Base-by-base conservation (phyloP, 306 rosid genomes). In the Bauhinia variegata region DNA sequence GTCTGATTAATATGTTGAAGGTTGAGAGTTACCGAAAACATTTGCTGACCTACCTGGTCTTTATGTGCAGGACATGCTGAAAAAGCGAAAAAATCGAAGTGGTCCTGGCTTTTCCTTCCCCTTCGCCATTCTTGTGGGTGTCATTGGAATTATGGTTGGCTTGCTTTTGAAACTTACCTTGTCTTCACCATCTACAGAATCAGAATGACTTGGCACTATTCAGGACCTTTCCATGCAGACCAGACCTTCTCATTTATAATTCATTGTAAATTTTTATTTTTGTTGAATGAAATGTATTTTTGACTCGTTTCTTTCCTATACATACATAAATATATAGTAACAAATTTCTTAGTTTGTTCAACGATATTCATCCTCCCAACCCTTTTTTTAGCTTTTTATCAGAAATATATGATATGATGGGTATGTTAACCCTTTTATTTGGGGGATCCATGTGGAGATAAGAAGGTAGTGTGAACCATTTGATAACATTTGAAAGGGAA, bases 71-170 rank as follows among this genome's bases (percentile, higher is more conserved):
- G 95, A 89, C 75, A 55, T 79, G 83, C 62, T 90, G 84, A 88
- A 81, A 76, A 80, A 85, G 78, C 82, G 83, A 60, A 84, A 68
- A 81, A 38, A 56, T 65, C 84, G 81, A 17, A 78, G 81, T 10
- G 85, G 75, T 73, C 83, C 80, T 44, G 97, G 90, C 18, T 93
- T 93, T 80, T 89, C 97, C 54, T 73, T 93, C 58, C 65, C 72
- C 60, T 88, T 80, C 18, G 89, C 99, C 52, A 51, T 88, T 54
- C 72, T 85, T 23, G 96, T 88, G 79, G 99, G 90, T 53, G 32
- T 93, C n/a, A 81, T 93, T 36, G 97, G 97, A 54, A 58, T 81
- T 73, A 70, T 84, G 87, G 87, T 85, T 53, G 96, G 99, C 76
- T 88, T 88, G 73, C 88, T 93, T 60, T 65, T 93, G 77, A 93